Evolutionary conservation across 768 basidiomycete species (phyloP), one percentile per base, ranked within the genome.

Genomic region (Naganishia antarctica): DNA sequence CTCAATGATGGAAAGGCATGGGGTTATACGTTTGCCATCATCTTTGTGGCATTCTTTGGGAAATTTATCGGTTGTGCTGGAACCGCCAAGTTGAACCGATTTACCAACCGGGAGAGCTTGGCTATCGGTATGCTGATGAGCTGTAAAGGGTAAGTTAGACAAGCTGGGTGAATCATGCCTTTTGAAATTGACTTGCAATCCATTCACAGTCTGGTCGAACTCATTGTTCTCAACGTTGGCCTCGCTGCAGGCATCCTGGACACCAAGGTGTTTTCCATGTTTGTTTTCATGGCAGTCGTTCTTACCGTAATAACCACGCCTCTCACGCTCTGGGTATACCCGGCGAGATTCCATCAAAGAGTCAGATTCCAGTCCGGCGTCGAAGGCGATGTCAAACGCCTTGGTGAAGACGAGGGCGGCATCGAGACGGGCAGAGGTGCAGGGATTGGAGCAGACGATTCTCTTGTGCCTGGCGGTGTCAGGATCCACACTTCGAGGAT

Each of bases 191-290:
- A 53, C 9, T 25, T 32, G 86, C 23, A 25, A n/a, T 28, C 15
- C 63, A 58, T 58, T 60, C 63, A 47, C 48, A 76, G 78, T 60
- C 81, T 96, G 4, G 90, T 92, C 26, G 91, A 93, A 74, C 84
- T 93, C 29, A 92, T 96, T 68, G 91, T 92, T 8, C 83, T 93
- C 71, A 96, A 96, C 73, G 85, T 93, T 67, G 91, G 91, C 53
- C 81, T 89, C 8, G 76, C 81, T 66, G 89, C 89, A 2, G 78
- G 78, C 13, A 85, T 89, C 61, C 80, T 98, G 50, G 76, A 80
- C 66, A 70, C 75, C 31, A 82, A 84, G 26, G 83, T 87, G 12
- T 91, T 93, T 80, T 88, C 89, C 0, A 91, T 92, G 88, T 90
- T 93, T 68, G 90, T 93, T 65, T 79, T 92, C 21, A 50, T 84